phyloP scores from a whole-genome alignment of 139 green algal species.

The Protoeuglena noctilucae region DNA sequence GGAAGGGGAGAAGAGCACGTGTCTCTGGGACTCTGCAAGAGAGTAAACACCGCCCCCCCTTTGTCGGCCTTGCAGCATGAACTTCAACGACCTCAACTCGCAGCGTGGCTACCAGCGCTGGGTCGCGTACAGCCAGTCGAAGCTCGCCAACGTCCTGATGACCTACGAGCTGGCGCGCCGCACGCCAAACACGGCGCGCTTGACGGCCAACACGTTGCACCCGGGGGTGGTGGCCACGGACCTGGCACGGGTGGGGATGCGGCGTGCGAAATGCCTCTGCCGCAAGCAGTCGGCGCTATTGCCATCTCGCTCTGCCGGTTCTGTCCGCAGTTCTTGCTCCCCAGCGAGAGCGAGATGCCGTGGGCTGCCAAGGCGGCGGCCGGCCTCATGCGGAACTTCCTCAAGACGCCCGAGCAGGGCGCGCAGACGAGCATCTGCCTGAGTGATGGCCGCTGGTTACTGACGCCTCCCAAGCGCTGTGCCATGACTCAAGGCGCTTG shows the following conservation, averaged over 20 bases:
- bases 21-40: background rate
- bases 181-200: background rate
- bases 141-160: constrained; percentile 81
- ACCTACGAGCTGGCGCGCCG: constrained; percentile 53
- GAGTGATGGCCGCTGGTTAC: too few species aligned
- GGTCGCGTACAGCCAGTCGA: constrained; percentile 49
- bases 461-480: too few species aligned
- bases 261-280: too few species aligned
- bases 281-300: too few species aligned
- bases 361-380: too few species aligned
- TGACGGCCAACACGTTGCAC: constrained; percentile 48
- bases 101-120: constrained; percentile 24
- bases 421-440: constrained; percentile 60
- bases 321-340: too few species aligned
- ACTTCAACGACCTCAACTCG: constrained; percentile 50
- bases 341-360: too few species aligned
- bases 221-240: constrained; percentile 72
- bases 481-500: too few species aligned
- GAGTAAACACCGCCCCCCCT: constrained; percentile 3
- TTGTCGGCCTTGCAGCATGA: constrained; percentile 25
- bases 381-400: constrained; percentile 9
- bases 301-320: too few species aligned
- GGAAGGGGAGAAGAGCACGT: background rate
- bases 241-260: constrained; percentile 39
- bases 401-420: constrained; percentile 27